Evolutionary conservation across 352 stramenopile genomes (phyloP).

Genomic region (Peronospora farinosa): DNA sequence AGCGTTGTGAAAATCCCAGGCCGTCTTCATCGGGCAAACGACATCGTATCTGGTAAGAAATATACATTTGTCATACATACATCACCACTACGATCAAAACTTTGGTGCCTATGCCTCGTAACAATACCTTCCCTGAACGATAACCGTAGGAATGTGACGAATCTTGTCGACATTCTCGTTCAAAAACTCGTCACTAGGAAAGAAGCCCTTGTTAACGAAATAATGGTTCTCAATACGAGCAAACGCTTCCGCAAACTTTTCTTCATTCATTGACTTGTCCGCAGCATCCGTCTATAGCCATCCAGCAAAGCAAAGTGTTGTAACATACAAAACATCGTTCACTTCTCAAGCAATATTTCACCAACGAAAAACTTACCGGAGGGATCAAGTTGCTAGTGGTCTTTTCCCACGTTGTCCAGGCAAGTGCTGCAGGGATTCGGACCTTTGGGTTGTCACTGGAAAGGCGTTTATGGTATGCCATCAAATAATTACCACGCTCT

Average conservation of each 20-base stretch:
- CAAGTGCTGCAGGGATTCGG: constrained; percentile 71
- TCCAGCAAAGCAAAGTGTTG: background rate
- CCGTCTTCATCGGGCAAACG: constrained; percentile 82
- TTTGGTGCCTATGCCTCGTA: background rate
- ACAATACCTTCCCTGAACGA: constrained; percentile 81
- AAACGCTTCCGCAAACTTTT: constrained; percentile 85
- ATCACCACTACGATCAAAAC: background rate
- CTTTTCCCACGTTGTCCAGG: constrained; percentile 91
- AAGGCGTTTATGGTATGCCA: constrained; percentile 84
- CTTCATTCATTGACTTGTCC: constrained; percentile 75
- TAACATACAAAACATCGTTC: background rate
- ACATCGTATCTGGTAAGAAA: constrained; percentile 69
- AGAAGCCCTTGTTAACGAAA: constrained; percentile 89
- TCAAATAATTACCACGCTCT: constrained; percentile 78
- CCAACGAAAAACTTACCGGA: constrained; percentile 24
- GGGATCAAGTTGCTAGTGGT: constrained; percentile 80
- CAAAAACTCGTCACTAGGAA: constrained; percentile 81
- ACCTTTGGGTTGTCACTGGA: constrained; percentile 83
- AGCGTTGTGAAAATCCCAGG: constrained; percentile 82
- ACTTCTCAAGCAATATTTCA: background rate
- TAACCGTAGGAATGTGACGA: constrained; percentile 87
- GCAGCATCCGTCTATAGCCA: constrained; percentile 40
- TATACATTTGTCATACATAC: background rate
- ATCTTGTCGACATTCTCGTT: constrained; percentile 88
- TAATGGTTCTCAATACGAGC: constrained; percentile 92